Conservation (phyloP, 2,329 filamentous ascomycete species). For the Hymenoscyphus infarciens region DNA sequence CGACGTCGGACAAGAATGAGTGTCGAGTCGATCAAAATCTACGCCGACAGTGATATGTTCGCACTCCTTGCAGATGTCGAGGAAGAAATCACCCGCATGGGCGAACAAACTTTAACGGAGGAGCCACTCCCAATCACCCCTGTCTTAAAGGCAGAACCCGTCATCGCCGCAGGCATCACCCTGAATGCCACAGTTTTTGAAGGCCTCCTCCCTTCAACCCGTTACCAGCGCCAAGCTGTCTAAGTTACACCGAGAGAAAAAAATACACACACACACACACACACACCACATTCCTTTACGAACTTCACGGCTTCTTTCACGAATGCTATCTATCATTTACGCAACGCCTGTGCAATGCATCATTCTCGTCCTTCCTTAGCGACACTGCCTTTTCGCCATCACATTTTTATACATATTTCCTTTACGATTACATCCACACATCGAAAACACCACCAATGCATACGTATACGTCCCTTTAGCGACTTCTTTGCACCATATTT, state of each 20-base stretch:
- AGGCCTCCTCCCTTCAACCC: slow-evolving; percentile 10
- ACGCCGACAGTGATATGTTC: slow-evolving; percentile 65
- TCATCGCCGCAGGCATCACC: background rate
- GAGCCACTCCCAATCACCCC: background rate
- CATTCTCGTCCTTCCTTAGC: background rate
- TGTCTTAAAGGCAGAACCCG: slow-evolving; percentile 8
- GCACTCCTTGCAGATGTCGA: slow-evolving; percentile 65
- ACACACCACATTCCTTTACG: slow-evolving; percentile 3
- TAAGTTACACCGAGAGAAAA: background rate
- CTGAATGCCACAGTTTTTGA: slow-evolving; percentile 23
- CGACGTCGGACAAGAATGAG: slow-evolving; percentile 36
- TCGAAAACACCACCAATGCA: background rate
- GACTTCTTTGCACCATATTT: background rate
- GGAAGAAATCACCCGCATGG: slow-evolving; percentile 50
- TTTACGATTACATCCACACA: background rate
- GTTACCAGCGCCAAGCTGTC: background rate
- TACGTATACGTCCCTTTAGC: background rate
- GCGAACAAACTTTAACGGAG: slow-evolving; percentile 17
- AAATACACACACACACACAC: background rate
- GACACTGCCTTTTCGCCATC: background rate
- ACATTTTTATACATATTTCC: background rate
- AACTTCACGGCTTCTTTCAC: background rate
- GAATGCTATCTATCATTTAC: background rate
- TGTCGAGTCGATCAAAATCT: slow-evolving; percentile 65
- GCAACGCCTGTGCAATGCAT: background rate